A percentile compares a stretch with the other conserved stretches of the same genome.
Evolutionary conservation across 371 early-diverging fungal genomes (phyloP).

Genomic region (Amoeboaphelidium protococcarum): DNA sequence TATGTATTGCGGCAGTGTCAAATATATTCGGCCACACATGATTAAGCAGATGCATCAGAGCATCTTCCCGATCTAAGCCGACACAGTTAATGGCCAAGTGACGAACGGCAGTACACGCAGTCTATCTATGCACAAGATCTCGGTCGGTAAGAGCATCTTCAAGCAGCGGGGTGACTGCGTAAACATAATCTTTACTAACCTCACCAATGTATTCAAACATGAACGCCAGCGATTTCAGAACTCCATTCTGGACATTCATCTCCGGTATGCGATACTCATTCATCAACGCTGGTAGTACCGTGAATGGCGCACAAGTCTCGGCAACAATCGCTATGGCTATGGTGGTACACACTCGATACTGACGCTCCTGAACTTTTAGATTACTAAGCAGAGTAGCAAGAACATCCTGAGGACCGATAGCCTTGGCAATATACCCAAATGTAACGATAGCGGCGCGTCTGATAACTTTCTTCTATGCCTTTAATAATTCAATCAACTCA

Average conservation of each 20-base stretch:
- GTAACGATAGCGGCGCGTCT: slow-evolving; percentile 86
- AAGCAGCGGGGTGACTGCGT: slow-evolving; percentile 74
- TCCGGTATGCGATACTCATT: slow-evolving; percentile 96
- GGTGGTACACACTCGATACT: slow-evolving; percentile 91
- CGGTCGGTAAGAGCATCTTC: slow-evolving; percentile 94
- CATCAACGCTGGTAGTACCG: slow-evolving; percentile 89
- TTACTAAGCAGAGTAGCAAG: slow-evolving; percentile 85
- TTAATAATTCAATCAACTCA: slow-evolving; percentile 78
- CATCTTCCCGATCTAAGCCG: slow-evolving; percentile 77
- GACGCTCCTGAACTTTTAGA: slow-evolving; percentile 91
- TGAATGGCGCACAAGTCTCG: slow-evolving; percentile 87
- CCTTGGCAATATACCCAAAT: slow-evolving; percentile 92
- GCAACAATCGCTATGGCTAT: slow-evolving; percentile 83
- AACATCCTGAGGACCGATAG: slow-evolving; percentile 97
- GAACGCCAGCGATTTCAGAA: slow-evolving; percentile 75
- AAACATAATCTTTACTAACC: slow-evolving; percentile 81
- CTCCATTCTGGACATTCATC: slow-evolving; percentile 92
- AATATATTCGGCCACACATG: slow-evolving; percentile 94
- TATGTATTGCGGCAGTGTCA: slow-evolving; percentile 31
- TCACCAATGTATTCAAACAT: slow-evolving; percentile 93
- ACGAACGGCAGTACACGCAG: slow-evolving; percentile 77
- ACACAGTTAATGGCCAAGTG: slow-evolving; percentile 68
- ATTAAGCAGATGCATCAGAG: slow-evolving; percentile 75
- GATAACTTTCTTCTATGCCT: slow-evolving; percentile 83
- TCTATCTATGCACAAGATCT: slow-evolving; percentile 88